Percentiles rank a stretch among this genome's conserved stretches.
Evolutionary conservation across 257 asterid genomes (phyloP).

Genomic region (Nicotiana noctiflora): DNA sequence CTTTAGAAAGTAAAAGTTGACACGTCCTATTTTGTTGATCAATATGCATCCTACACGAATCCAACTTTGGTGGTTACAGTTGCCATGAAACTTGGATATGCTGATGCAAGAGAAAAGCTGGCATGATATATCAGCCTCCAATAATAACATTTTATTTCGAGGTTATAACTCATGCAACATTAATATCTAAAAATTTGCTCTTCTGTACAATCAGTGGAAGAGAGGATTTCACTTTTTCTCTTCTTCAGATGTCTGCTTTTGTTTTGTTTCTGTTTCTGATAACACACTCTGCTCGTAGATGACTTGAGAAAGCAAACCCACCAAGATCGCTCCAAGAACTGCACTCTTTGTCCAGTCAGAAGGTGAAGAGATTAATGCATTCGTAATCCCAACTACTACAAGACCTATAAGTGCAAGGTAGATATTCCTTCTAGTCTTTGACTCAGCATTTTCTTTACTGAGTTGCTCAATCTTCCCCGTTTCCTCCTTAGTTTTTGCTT

Average conservation of each 20-base stretch:
- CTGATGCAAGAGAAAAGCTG: constrained; percentile 45
- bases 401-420: constrained; percentile 63
- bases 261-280: constrained; percentile 33
- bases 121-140: constrained; percentile 38
- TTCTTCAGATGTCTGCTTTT: constrained; percentile 31
- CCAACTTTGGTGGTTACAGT: constrained; percentile 44
- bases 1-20: not conserved
- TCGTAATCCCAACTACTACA: constrained; percentile 53
- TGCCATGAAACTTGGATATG: constrained; percentile 26
- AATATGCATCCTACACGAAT: constrained; percentile 28
- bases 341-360: constrained; percentile 62
- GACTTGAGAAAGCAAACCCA: constrained; percentile 70
- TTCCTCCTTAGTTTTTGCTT: constrained; percentile 57
- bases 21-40: not conserved
- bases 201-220: not conserved
- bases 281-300: constrained; percentile 60
- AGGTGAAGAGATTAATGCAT: constrained; percentile 42
- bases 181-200: too few relatives aligned
- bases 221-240: constrained; percentile 27
- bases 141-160: too few relatives aligned
- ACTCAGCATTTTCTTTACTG: constrained; percentile 51
- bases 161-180: too few relatives aligned
- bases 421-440: constrained; percentile 53
- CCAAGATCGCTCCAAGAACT: constrained; percentile 62
- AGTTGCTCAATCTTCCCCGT: constrained; percentile 47